A percentile compares a stretch with the other conserved stretches of the same genome.
phyloP scores from a whole-genome alignment of 192 early-diverging fungal species.

The Entomortierella parvispora region DNA sequence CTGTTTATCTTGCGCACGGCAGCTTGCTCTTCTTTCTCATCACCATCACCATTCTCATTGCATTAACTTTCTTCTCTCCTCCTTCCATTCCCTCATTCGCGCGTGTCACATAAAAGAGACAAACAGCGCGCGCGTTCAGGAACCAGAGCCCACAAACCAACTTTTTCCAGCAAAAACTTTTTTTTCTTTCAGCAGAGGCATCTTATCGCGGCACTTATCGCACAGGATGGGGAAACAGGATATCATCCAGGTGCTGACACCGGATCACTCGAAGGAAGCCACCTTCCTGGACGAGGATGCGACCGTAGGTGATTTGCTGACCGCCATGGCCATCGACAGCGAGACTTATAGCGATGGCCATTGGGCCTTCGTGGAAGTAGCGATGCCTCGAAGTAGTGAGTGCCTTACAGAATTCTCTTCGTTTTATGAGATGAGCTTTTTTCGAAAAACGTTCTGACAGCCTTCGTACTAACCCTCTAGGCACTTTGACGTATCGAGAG shows the following conservation, averaged over 20 bases:
- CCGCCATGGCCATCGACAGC: slow-evolving; percentile 28
- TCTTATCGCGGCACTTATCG: too few species aligned
- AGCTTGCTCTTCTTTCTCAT: background rate
- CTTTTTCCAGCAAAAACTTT: background rate
- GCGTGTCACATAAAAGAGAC: too few species aligned
- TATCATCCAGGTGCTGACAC: slow-evolving; percentile 45
- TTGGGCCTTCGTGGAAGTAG: slow-evolving; percentile 45
- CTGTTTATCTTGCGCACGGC: background rate
- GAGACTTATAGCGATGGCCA: slow-evolving; percentile 10
- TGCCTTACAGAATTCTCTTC: background rate
- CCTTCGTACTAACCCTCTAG: background rate
- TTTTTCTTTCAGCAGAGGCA: background rate
- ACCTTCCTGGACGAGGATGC: slow-evolving; percentile 48
- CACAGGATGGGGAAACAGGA: slow-evolving; percentile 44
- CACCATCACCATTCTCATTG: background rate
- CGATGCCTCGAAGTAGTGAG: slow-evolving; percentile 45
- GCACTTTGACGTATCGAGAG: slow-evolving; percentile 25
- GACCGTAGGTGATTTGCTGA: slow-evolving; percentile 29
- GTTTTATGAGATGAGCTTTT: background rate
- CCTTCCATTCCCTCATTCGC: too few species aligned
- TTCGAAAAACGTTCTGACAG: background rate
- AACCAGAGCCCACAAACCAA: background rate
- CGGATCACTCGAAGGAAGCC: slow-evolving; percentile 44
- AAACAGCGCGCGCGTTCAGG: background rate
- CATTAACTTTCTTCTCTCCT: background rate